Base-by-base conservation (phyloP, 2,329 filamentous ascomycete genomes). In the Fusarium tanahbumbuense region DNA sequence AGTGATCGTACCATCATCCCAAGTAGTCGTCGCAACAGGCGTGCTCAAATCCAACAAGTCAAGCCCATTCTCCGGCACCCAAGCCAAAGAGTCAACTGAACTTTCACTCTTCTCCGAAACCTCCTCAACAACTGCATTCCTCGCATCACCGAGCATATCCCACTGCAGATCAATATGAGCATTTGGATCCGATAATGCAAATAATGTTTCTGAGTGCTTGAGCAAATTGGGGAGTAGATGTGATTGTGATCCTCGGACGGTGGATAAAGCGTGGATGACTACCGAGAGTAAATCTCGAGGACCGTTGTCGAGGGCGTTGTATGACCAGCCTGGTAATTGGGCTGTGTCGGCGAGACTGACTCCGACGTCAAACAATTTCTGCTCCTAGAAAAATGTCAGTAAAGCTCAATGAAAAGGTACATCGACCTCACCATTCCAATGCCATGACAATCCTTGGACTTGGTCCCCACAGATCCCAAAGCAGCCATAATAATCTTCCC, bases 311-410 rank as follows among this genome's bases (percentile, higher is more conserved):
- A 76, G 71, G 0, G 75, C 64, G 3, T 73, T 68, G n/a, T 27
- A 55, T 18, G 69, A 56, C 53, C 65, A 71, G 8, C 65, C 56
- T 1, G 75, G 63, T 3, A 76, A 42, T 5, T 70, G 57, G 3
- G 73, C 72, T 11, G 72, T 73, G n/a, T 79, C 77, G 2, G 73
- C 75, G 1, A 79, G 67, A 28, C 76, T 76, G 13, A 75, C 60
- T 4, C 77, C 77, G 18, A 79, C 74, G 6, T 79, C 77, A 25
- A 78, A 79, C 0, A 79, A 62, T 22, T 79, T 79, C 59, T 79
- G 76, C 50, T 79, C 77, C 77, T 78, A 12, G 1, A 11, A 0
- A 9, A 0, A 5, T 1, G 18, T 70, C 8, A 61, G 44, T 8
- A 9, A 25, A 9, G 2, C 0, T 0, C 4, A 3, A 1, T 3